Evolutionary conservation across 192 early-diverging fungal species (phyloP).

Genomic region (Lobosporangium transversale): DNA sequence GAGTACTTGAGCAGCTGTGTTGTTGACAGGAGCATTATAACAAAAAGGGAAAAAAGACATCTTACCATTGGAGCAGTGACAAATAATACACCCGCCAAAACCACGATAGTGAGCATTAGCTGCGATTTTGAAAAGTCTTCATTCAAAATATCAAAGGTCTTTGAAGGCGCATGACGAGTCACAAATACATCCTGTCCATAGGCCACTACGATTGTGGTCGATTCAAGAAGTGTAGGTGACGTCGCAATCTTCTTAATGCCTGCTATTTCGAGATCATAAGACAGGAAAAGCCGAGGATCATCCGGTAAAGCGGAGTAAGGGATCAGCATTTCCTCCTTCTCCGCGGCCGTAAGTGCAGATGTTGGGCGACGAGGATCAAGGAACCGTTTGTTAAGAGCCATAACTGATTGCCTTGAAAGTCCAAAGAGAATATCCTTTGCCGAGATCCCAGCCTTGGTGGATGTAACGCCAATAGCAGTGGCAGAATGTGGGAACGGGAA

Average conservation of each 20-base stretch:
- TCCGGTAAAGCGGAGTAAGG: slow-evolving; percentile 82
- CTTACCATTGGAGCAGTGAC: slow-evolving; percentile 81
- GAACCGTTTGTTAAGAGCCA: slow-evolving; percentile 75
- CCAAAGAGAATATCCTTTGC: slow-evolving; percentile 82
- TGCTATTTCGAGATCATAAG: slow-evolving; percentile 74
- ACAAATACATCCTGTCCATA: slow-evolving; percentile 95
- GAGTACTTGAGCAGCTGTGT: not conserved
- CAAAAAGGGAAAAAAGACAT: not conserved
- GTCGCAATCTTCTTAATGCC: slow-evolving; percentile 76
- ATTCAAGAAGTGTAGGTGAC: slow-evolving; percentile 87
- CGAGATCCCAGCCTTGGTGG: slow-evolving; percentile 87
- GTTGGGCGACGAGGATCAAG: slow-evolving; percentile 88
- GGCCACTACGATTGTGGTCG: slow-evolving; percentile 88
- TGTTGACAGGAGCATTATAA: not conserved
- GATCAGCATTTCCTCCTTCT: slow-evolving; percentile 89
- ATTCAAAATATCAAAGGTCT: slow-evolving; percentile 92
- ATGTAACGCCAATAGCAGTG: slow-evolving; percentile 84
- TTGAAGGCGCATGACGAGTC: slow-evolving; percentile 82
- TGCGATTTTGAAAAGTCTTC: slow-evolving; percentile 91
- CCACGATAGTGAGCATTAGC: slow-evolving; percentile 85
- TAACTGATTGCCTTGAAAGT: slow-evolving; percentile 22
- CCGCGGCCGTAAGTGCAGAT: slow-evolving; percentile 71
- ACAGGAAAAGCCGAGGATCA: slow-evolving; percentile 80
- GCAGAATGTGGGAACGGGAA: slow-evolving; percentile 82
- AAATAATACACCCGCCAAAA: slow-evolving; percentile 75